phyloP scores from a whole-genome alignment of 2,329 filamentous ascomycete species.

The Grosmannia penicillata region DNA sequence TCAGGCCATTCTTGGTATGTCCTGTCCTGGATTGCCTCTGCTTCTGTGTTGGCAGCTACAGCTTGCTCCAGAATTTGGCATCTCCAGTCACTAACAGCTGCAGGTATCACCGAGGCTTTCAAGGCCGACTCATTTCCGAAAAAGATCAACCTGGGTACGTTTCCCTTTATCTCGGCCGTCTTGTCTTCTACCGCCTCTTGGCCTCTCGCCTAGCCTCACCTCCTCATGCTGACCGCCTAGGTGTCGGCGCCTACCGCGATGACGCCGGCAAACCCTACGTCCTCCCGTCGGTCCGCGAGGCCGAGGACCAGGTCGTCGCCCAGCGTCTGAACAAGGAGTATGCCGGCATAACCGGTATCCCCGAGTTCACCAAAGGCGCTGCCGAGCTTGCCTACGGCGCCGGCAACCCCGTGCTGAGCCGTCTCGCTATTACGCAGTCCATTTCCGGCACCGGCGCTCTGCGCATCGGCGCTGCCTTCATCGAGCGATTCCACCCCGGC shows the following conservation, averaged over 20 bases:
- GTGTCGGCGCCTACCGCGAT: conserved; percentile 96
- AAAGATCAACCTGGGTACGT: conserved; percentile 89
- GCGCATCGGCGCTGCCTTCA: conserved; percentile 86
- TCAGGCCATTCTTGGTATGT: conserved; percentile 61
- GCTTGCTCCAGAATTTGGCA: conserved; percentile 6
- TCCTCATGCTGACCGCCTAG: conserved; percentile 22
- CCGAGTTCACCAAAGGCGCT: conserved; percentile 84
- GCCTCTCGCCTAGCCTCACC: conserved; percentile 4
- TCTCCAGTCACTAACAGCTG: neutral
- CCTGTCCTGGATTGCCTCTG: neutral
- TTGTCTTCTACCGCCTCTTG: conserved; percentile 15
- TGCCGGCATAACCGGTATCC: conserved; percentile 90
- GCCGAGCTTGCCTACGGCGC: conserved; percentile 77
- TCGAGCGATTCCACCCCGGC: conserved; percentile 79
- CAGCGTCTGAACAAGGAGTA: conserved; percentile 89
- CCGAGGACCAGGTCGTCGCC: conserved; percentile 74
- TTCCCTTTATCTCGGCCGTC: neutral
- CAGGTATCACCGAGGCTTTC: conserved; percentile 94
- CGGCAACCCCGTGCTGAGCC: conserved; percentile 60
- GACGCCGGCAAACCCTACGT: conserved; percentile 97
- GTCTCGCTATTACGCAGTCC: conserved; percentile 87
- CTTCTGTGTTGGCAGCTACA: no score
- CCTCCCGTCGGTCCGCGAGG: conserved; percentile 78
- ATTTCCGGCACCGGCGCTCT: conserved; percentile 96
- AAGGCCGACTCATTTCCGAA: conserved; percentile 86